Evolutionary conservation across 176 grass and related monocot species (phyloP), one percentile per base, ranked within the genome.

Genomic region (Thalia dealbata): DNA sequence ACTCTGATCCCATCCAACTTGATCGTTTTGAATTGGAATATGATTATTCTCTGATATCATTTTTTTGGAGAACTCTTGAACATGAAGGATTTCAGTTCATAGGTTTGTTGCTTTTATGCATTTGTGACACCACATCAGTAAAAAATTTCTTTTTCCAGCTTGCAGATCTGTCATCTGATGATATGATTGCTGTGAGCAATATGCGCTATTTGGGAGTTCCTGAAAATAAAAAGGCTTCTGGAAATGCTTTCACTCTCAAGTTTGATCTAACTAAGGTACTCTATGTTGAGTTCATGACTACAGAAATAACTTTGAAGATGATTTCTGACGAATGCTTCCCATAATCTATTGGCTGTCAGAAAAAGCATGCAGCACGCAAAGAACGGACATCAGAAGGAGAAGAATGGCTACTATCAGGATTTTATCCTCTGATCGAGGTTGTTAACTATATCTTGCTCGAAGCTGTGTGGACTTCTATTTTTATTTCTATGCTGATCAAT

Each of bases 371-470:
- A 75, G 45, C 84, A 50, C 88, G 88, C 64, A 88, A 96, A 82
- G 88, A 96, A 41, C 79, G 84, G 59, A 79, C 67, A 22, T 76
- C 81, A 32, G 88, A 96, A 70, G 85, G 84, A 56, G 84, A 83
- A 73, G 82, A 82, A 61, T 91, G 88, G 91, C 81, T 74, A 59
- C 70, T 88, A 10, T 96, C 88, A 61, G 72, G 81, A 24, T 96
- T 96, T 96, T 91, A 96, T 84, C 91, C 88, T 71, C 41, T 96
- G 60, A 82, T 96, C 27, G 91, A 91, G 91, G 91, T 96, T 67
- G 18, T 23, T 56, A 65, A 54, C n/a, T 10, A 38, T 52, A 10
- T 75, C 22, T 46, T 44, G 42, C n/a, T 29, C 46, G 35, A 62
- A 27, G 12, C 26, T 75, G 3, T 59, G 19, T 22, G 9, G 14